Conservation (phyloP, 139 green algal species). For the Pseudopediastrum boryanum region DNA sequence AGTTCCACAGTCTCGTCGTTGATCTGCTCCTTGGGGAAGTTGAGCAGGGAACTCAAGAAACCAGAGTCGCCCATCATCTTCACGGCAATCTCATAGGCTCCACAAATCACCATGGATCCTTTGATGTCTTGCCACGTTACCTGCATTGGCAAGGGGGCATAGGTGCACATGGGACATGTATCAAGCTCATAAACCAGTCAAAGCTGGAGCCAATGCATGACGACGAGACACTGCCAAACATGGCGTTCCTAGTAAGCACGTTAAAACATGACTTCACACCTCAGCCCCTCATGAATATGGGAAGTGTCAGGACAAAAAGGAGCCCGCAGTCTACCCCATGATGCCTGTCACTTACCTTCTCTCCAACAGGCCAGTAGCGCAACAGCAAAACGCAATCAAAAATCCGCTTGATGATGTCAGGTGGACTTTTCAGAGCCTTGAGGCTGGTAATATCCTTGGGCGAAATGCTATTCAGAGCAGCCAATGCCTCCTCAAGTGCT, state of each 20-base stretch:
- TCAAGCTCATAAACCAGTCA: too few species aligned
- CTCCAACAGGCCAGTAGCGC: constrained; percentile 56
- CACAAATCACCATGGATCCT: constrained; percentile 77
- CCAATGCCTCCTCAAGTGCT: constrained; percentile 87
- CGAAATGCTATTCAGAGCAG: constrained; percentile 81
- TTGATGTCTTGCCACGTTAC: constrained; percentile 85
- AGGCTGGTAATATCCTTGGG: constrained; percentile 88
- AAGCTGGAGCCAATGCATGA: too few species aligned
- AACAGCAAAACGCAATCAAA: constrained; percentile 95
- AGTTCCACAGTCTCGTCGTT: constrained; percentile 92
- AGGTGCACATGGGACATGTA: background rate
- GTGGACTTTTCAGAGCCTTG: constrained; percentile 95
- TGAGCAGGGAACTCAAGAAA: constrained; percentile 88
- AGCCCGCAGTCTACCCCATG: too few species aligned
- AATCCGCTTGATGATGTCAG: constrained; percentile 96
- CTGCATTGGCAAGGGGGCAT: constrained; percentile 34
- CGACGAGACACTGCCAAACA: too few species aligned
- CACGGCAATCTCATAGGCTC: constrained; percentile 83
- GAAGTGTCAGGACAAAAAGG: too few species aligned
- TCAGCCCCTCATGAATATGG: too few species aligned
- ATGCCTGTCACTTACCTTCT: too few species aligned
- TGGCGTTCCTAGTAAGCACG: too few species aligned
- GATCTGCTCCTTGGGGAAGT: constrained; percentile 96
- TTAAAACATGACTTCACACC: too few species aligned
- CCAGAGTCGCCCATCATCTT: constrained; percentile 95